Percentiles rank a stretch among this genome's conserved stretches.
These are phyloP conservation scores for Catharanthus roseus DNA, from an alignment of 257 asterid species.

Conservation along the genomic window DNA sequence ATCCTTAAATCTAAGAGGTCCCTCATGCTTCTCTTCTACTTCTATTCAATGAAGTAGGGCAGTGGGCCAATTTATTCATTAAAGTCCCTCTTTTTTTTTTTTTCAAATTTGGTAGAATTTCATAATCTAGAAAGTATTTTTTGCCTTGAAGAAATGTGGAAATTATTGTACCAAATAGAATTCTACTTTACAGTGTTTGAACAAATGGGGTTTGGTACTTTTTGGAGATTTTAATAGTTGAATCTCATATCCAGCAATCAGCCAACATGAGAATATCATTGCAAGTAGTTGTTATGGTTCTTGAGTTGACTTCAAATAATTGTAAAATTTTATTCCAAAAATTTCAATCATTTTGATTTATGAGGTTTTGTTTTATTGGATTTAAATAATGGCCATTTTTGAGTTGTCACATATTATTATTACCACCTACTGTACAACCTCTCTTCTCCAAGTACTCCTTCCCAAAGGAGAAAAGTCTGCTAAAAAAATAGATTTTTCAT, in stretches of 20 bases:
- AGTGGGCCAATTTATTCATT: not conserved
- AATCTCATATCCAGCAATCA: not conserved
- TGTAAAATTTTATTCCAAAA: not conserved
- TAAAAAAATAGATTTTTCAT: no score
- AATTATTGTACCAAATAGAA: not conserved
- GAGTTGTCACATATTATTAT: no score
- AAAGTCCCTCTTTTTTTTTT: not conserved
- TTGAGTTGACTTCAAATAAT: constrained; percentile 8
- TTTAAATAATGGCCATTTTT: not conserved
- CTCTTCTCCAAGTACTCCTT: no score
- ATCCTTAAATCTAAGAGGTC: not conserved
- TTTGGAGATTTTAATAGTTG: not conserved
- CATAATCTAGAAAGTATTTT: not conserved
- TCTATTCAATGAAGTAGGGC: not conserved
- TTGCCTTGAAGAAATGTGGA: not conserved
- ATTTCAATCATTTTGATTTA: not conserved
- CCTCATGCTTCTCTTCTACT: not conserved
- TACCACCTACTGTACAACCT: no score
- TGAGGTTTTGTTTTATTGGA: not conserved
- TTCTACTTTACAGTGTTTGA: not conserved
- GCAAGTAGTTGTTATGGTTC: not conserved
- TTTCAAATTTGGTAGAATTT: constrained; percentile 10
- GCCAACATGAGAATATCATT: not conserved
- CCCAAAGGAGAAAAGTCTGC: no score
- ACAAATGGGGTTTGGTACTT: not conserved